Conservation (phyloP, 2,329 filamentous ascomycete species). For the Trichoderma semiorbis region DNA sequence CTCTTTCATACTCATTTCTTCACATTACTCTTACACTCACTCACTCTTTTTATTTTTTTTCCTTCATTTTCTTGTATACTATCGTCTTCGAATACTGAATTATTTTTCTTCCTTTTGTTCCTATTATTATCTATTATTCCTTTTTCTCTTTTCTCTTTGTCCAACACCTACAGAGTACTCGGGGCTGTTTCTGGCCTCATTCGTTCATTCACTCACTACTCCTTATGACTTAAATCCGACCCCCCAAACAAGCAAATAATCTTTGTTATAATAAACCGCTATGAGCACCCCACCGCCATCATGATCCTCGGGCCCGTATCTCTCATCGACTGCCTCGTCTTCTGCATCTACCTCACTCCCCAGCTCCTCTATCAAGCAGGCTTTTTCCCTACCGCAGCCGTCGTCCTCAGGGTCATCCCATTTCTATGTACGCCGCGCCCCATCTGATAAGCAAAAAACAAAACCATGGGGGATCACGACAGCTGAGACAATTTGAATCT, state of each 20-base stretch:
- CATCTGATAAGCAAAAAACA: too few relatives aligned
- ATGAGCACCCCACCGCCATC: conserved; percentile 22
- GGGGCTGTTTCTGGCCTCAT: neutral
- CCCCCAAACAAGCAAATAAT: neutral
- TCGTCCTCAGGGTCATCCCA: conserved; percentile 61
- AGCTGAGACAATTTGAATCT: neutral
- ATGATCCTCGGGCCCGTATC: conserved; percentile 76
- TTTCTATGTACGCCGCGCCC: conserved; percentile 59
- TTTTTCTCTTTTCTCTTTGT: neutral
- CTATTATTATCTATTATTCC: neutral
- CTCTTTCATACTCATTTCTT: neutral
- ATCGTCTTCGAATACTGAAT: neutral
- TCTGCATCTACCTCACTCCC: conserved; percentile 66
- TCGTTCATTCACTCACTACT: neutral
- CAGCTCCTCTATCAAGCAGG: conserved; percentile 69
- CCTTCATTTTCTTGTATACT: neutral
- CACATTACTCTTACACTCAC: neutral
- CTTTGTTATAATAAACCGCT: neutral
- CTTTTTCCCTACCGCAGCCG: conserved; percentile 53
- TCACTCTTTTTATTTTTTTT: neutral
- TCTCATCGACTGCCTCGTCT: conserved; percentile 71
- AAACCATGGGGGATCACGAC: neutral
- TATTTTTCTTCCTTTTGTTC: neutral
- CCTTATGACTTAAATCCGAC: neutral
- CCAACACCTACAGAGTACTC: neutral